These are phyloP conservation scores for Pyrus betulifolia DNA, from an alignment of 306 rosid species.

Conservation along the genomic window DNA sequence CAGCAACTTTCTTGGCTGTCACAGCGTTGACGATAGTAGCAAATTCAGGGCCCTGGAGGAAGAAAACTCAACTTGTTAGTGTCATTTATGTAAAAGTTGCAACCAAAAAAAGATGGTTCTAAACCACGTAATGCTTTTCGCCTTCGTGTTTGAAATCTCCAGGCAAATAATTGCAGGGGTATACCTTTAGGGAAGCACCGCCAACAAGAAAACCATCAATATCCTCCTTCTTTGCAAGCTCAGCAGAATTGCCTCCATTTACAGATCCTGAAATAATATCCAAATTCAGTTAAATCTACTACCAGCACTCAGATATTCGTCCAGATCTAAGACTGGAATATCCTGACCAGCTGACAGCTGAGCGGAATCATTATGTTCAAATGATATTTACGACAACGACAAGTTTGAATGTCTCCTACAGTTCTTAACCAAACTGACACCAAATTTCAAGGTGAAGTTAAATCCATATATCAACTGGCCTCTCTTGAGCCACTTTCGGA, in stretches of 20 bases:
- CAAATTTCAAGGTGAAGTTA: background rate
- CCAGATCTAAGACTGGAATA: background rate
- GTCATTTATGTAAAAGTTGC: background rate
- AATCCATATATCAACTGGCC: background rate
- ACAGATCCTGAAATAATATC: slow-evolving; percentile 66
- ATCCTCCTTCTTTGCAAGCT: slow-evolving; percentile 91
- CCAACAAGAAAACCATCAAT: slow-evolving; percentile 98
- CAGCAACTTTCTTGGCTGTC: slow-evolving; percentile 88
- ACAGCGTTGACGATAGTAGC: slow-evolving; percentile 79
- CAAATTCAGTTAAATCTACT: background rate
- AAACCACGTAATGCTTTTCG: background rate
- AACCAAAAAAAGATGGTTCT: background rate
- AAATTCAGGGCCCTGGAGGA: slow-evolving; percentile 82
- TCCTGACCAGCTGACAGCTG: background rate
- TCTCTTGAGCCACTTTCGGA: background rate
- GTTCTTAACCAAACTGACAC: background rate
- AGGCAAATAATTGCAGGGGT: background rate
- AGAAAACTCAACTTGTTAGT: slow-evolving; percentile 17
- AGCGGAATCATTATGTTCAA: background rate
- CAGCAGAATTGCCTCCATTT: slow-evolving; percentile 81
- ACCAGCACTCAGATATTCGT: background rate
- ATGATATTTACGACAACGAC: background rate
- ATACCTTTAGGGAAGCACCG: slow-evolving; percentile 95
- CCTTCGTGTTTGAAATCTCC: background rate
- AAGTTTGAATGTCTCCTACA: background rate